phyloP scores from a whole-genome alignment of 768 basidiomycete genomes.

The Mycena floridula region DNA sequence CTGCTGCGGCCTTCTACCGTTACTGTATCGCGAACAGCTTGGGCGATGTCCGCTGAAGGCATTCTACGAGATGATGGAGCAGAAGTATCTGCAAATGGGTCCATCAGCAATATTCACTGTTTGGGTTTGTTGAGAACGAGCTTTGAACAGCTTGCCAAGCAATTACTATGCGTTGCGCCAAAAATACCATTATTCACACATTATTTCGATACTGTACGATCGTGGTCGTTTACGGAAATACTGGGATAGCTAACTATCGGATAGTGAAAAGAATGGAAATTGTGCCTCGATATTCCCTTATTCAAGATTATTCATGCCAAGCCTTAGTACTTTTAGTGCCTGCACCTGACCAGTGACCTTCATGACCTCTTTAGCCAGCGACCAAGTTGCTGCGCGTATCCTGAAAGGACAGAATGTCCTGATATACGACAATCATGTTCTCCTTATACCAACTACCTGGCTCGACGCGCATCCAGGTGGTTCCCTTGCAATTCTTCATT shows the following conservation, averaged over 20 bases:
- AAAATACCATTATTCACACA: too few species aligned
- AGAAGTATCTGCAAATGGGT: neutral
- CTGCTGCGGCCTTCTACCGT: constrained; percentile 46
- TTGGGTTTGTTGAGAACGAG: neutral
- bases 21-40: constrained; percentile 68
- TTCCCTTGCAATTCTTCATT: constrained; percentile 83
- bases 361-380: constrained; percentile 25
- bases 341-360: neutral
- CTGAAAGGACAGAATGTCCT: constrained; percentile 71
- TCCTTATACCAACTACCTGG: constrained; percentile 69
- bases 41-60: constrained; percentile 20
- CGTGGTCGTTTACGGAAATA: too few species aligned
- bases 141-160: too few species aligned
- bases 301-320: too few species aligned
- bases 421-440: constrained; percentile 60
- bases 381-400: constrained; percentile 63
- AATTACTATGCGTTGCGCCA: too few species aligned
- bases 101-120: too few species aligned
- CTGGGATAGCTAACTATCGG: too few species aligned
- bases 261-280: too few species aligned
- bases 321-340: too few species aligned
- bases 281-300: too few species aligned
- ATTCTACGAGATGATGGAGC: neutral
- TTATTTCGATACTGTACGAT: too few species aligned
- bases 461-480: constrained; percentile 89